A percentile compares a stretch with the other conserved stretches of the same genome.
phyloP scores from a whole-genome alignment of 257 asterid genomes.

The Lantana camara region DNA sequence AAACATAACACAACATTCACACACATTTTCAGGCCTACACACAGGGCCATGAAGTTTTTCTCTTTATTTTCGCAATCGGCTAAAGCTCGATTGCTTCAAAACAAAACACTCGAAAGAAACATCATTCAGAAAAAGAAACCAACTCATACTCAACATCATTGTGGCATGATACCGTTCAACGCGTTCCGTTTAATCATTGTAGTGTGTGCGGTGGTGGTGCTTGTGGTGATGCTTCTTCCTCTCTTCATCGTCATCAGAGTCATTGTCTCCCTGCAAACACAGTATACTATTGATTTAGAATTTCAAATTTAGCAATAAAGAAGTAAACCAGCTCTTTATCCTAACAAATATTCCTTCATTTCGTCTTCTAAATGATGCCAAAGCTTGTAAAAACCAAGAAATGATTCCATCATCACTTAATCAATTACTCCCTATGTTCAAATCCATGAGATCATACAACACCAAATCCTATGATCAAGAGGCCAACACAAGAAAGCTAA shows the following conservation, averaged over 20 bases:
- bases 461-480: no score
- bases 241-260: conserved; percentile 41
- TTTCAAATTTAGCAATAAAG: no score
- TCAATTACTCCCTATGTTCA: no score
- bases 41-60: conserved; percentile 15
- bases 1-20: conserved; percentile 14
- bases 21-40: conserved; percentile 13
- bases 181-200: conserved; percentile 35
- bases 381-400: neutral
- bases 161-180: conserved; percentile 4
- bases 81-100: conserved; percentile 14
- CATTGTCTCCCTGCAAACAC: conserved; percentile 39
- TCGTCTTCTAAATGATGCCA: neutral
- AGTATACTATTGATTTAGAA: neutral
- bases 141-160: conserved; percentile 20
- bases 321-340: neutral
- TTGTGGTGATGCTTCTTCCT: conserved; percentile 23
- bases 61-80: conserved; percentile 32
- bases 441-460: no score
- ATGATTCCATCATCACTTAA: neutral
- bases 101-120: conserved; percentile 15
- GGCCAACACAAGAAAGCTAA: neutral
- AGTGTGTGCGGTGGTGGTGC: conserved; percentile 51
- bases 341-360: no score
- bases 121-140: conserved; percentile 6